Evolutionary conservation across 441 rosid species (phyloP).

Genomic region (Pelargonium australe): DNA sequence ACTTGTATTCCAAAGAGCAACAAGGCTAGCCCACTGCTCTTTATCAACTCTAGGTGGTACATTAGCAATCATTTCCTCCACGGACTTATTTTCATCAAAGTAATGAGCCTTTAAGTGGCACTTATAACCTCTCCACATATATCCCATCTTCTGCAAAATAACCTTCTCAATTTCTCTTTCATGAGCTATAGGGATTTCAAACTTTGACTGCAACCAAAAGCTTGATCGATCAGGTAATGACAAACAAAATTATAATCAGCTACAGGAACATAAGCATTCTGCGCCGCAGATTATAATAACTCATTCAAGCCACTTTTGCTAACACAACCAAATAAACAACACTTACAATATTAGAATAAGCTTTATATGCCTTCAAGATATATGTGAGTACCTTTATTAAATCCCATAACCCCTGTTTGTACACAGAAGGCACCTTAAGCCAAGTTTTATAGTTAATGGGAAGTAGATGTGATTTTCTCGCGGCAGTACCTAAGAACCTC

Average conservation of each 20-base stretch:
- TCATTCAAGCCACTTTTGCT: background rate
- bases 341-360: too few relatives aligned
- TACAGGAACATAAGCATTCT: background rate
- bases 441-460: background rate
- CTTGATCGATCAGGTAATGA: background rate
- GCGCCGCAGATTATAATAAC: background rate
- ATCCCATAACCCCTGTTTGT: background rate
- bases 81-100: background rate
- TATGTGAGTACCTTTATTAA: background rate
- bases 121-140: conserved; percentile 3
- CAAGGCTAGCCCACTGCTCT: conserved; percentile 1
- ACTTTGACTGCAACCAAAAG: background rate
- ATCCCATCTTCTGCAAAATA: background rate
- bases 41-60: conserved; percentile 4
- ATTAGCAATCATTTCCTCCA: conserved; percentile 3
- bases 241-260: background rate
- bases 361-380: background rate
- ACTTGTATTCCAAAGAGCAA: conserved; percentile 3
- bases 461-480: background rate
- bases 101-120: background rate
- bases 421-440: background rate
- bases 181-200: conserved; percentile 3
- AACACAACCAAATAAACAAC: background rate
- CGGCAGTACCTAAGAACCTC: background rate
- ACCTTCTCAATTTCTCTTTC: background rate